Percentiles rank a stretch among this genome's conserved stretches.
Evolutionary conservation across 768 basidiomycete species (phyloP).

Genomic region (Lactifluus rugatus): DNA sequence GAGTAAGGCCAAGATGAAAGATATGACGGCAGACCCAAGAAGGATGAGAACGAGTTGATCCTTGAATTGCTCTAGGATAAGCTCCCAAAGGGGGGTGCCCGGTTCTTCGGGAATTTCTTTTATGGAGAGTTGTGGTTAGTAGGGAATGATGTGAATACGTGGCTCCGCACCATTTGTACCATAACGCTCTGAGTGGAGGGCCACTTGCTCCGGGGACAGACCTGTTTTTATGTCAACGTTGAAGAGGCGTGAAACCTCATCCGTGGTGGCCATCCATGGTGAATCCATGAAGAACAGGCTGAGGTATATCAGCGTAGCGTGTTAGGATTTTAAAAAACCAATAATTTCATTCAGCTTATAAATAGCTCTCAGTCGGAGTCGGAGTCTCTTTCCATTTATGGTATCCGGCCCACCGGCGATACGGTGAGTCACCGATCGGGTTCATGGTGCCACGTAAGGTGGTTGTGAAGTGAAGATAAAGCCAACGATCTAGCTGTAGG

Average conservation of each 20-base stretch:
- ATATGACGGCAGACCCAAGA: conserved; percentile 86
- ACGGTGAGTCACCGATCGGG: too few relatives aligned
- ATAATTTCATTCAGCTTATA: neutral
- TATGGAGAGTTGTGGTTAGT: neutral
- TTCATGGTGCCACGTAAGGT: too few relatives aligned
- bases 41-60: conserved; percentile 97
- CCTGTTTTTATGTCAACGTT: neutral
- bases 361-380: too few relatives aligned
- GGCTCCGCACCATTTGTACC: conserved; percentile 13
- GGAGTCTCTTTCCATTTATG: too few relatives aligned
- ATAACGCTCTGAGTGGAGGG: conserved; percentile 11
- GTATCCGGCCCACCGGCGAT: too few relatives aligned
- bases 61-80: conserved; percentile 98
- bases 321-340: too few relatives aligned
- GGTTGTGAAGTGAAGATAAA: too few relatives aligned
- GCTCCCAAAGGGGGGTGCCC: conserved; percentile 83
- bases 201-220: conserved; percentile 5
- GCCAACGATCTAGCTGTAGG: too few relatives aligned
- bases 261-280: conserved; percentile 7
- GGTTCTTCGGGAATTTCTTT: conserved; percentile 89
- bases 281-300: neutral
- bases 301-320: too few relatives aligned
- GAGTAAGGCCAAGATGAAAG: conserved; percentile 83
- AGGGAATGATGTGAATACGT: neutral
- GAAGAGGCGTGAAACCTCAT: conserved; percentile 4